Base-by-base conservation (phyloP, 768 basidiomycete genomes). In the Boletus tomentosulus region DNA sequence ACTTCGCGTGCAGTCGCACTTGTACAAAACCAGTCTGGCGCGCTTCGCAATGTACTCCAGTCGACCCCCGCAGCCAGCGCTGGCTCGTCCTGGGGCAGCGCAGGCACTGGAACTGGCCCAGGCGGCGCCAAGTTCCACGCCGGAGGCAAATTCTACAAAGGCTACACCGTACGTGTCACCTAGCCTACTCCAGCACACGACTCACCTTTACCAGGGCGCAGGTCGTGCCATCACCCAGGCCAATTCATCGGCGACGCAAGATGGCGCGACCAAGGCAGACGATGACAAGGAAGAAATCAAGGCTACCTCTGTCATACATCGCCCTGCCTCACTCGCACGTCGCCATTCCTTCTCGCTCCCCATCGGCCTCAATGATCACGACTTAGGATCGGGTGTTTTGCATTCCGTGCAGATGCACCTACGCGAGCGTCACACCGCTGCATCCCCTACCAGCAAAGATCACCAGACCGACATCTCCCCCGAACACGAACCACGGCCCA, bases 1-100 rank as follows among this genome's bases (percentile, higher is more conserved):
- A 87, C 87, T 0, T 79, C 85, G 13, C 85, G 89, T 63, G 88
- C 86, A 15, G 89, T 84, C 45, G 82, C 86, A 0, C 81, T 84
- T 46, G 85, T 87, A 52, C 88, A 91, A 61, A 83, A 84, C 57
- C 87, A 87, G 67, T 78, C 78, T 5, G 73, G 78, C 5, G 81
- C 87, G 0, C 74, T 91, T 66, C 76, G 89, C 54, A 92, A 87
- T 78, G 90, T 87, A 51, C 78, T 91, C 52, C 86, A 89, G 65
- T 75, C 79, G 3, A 68, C 74, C 10, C 72, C 79, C 8, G 68
- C 73, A 24, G 76, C 76, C 27, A 74, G 70, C 5, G 69, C 79
- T 7, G 76, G 78, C 46, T 76, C 78, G 2, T 80, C 79, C 1
- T 82, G 84, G 58, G 76, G 78, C 6, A 75, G 77, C 54, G 77